Evolutionary conservation across 2,329 filamentous ascomycete genomes (phyloP), one percentile per base, ranked within the genome.

Genomic region (Fusarium zealandicum): DNA sequence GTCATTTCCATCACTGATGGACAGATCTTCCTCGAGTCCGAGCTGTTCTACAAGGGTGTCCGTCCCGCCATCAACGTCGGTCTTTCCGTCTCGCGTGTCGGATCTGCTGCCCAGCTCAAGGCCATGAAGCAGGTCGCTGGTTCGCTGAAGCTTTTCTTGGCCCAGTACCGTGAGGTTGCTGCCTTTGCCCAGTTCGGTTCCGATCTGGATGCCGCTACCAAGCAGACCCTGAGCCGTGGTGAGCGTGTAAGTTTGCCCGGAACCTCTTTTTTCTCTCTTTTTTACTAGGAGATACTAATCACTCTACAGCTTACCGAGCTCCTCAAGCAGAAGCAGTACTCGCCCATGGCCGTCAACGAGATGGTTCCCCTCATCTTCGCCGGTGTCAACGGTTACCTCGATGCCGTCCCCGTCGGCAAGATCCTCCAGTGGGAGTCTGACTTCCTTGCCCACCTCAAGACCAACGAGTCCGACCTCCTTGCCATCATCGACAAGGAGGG

Each of bases 51-150:
- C 92, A 99, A 99, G 91, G 95, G 95, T 96, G 83, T 99, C 81
- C 93, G 95, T 76, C 95, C 95, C 73, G 95, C 95, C 83, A 99
- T 99, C 81, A 99, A 99, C 88, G 95, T 99, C 90, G 95, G 95
- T 95, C 91, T 99, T 72, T 99, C 95, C 73, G 95, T 99, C 72
- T 99, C 95, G 70, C 95, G 95, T 91, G 95, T 99, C 89, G 95
- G 95, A 78, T 99, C 95, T 75, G 92, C 95, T 78, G 95, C 95
- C 77, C 95, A 99, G 87, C 87, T 98, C 80, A 99, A 98, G 91
- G 93, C 95, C 82, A 99, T 99, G 95, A 99, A 99, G 89, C 95
- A 99, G 86, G 95, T 99, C 72, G 95, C 95, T 75, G 95, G 95
- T 87, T 98, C 93, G 70, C 86, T 99, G 76, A 99, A 99, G 89